Base-by-base conservation (phyloP, 2,329 filamentous ascomycete genomes). In the Fusarium fujikuroi region DNA sequence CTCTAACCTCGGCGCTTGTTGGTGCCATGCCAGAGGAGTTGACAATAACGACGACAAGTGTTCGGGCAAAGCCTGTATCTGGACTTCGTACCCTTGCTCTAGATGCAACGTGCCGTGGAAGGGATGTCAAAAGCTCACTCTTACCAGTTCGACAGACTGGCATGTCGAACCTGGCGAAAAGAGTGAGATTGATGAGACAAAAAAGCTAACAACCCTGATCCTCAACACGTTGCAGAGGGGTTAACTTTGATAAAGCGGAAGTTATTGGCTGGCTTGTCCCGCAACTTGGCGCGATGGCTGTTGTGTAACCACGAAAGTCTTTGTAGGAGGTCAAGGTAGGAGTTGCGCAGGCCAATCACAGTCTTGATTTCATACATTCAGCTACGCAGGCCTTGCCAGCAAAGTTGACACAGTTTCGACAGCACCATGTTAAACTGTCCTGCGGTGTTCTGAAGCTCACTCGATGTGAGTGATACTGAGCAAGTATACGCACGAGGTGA, bases 351-450 rank as follows among this genome's bases (percentile, higher is more conserved):
- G 49, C 72, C 72, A 74, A 74, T 74, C 63, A 66, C 52, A 52
- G 56, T 44, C 54, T 44, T 60, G 32, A 18, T 36, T 49, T 43
- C 46, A 30, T 42, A 42, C 47, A 62, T 59, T 70, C 66, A 70
- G 74, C 70, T 71, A 63, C 39, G 63, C 70, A 75, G 42, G 56
- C 52, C 56, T 67, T 69, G 63, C 52, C 30, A 60, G 39, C 21
- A 60, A 75, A 66, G 56, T 59, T 64, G 72, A 66, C 72, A 74
- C 68, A 69, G 72, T 69, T 73, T 73, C 64, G 54, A 57, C 69
- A 72, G 43, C 39, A 42, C 59, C 46, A 58, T 37, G 62, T 39
- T 61, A 68, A 53, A 75, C 66, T 73, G 70, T 63, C 59, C 54
- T 50, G 60, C 53, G 46, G 34, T 56, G 63, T 30, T 49, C 39